Base-by-base conservation (phyloP, 1,284 basidiomycete genomes). In the Inonotus hispidus region DNA sequence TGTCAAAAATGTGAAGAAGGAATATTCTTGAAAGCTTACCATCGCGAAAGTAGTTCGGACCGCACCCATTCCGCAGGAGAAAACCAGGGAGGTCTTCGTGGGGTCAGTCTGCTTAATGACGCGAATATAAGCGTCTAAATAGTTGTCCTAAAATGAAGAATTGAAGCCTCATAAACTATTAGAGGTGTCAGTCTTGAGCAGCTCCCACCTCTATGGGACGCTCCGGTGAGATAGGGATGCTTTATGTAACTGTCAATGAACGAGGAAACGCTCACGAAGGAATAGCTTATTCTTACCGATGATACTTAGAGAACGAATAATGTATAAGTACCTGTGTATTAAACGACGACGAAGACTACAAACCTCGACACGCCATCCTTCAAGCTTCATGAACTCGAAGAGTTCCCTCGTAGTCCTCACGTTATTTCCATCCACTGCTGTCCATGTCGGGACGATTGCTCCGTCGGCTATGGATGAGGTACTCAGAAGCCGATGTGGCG, bases 41-140 rank as follows among this genome's bases (percentile, higher is more conserved):
- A 99, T 99, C 4, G 93, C 96, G 71, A 98, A 98, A 0, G 96
- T 98, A 1, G 96, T 97, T 45, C 97, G 85, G 0, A 97, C 95
- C 2, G 94, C 93, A 47, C 97, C 97, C 83, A 97, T 95, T 45
- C 97, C 96, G 72, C 97, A 98, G 61, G 93, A 96, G 73, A 99
- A 98, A 1, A 99, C 92, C 16, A 99, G 79, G 0, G 90, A 88
- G 0, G 93, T 94, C 21, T 79, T 81, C 7, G 86, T 75, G 0
- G 96, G 95, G 66, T 97, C 92, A 0, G 90, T 85, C 43, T 84
- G 76, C 67, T 87, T 85, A 68, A 99, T 88, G 53, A 95, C 86
- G 13, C 83, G 82, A 19, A 96, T 80, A 73, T 98, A 97, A 1
- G 93, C 91, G 73, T 99, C 97, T 14, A 98, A 84, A 71, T 97